Conservation (phyloP, 768 basidiomycete species). For the Termitomyces sp. region DNA sequence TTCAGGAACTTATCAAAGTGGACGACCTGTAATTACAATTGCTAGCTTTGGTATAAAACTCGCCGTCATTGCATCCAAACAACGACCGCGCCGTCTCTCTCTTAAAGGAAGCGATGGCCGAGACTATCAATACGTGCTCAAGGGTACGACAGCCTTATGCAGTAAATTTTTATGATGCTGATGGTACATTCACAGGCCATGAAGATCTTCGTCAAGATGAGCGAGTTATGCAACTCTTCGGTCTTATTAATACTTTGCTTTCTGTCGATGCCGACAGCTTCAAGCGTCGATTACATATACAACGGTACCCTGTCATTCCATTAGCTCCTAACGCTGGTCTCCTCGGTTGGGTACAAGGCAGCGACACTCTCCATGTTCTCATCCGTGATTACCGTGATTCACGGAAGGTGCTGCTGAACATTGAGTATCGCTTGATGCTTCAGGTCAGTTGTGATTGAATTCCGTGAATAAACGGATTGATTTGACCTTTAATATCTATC, state of each 20-base stretch:
- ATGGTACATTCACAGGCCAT: constrained; percentile 56
- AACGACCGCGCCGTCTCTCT: constrained; percentile 84
- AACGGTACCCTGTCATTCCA: constrained; percentile 88
- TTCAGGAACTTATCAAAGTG: constrained; percentile 87
- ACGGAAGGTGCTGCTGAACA: constrained; percentile 93
- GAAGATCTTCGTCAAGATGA: constrained; percentile 99
- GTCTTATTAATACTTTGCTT: constrained; percentile 91
- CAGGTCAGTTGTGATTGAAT: constrained; percentile 51
- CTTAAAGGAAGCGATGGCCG: constrained; percentile 88
- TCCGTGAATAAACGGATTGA: background rate
- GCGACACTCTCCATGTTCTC: constrained; percentile 92
- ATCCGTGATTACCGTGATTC: constrained; percentile 96
- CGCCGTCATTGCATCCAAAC: constrained; percentile 93
- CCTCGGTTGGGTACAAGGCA: constrained; percentile 92
- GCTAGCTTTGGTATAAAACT: constrained; percentile 82
- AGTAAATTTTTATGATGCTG: background rate
- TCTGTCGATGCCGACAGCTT: constrained; percentile 92
- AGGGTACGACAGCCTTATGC: constrained; percentile 48
- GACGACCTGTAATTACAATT: constrained; percentile 78
- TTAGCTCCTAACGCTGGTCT: constrained; percentile 94
- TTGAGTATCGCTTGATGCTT: constrained; percentile 97
- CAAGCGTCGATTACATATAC: constrained; percentile 93
- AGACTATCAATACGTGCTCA: constrained; percentile 88
- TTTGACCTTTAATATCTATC: background rate
- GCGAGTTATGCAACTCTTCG: constrained; percentile 98